Base-by-base conservation (phyloP, 2,329 filamentous ascomycete genomes). In the Myriosclerotinia scirpicola region DNA sequence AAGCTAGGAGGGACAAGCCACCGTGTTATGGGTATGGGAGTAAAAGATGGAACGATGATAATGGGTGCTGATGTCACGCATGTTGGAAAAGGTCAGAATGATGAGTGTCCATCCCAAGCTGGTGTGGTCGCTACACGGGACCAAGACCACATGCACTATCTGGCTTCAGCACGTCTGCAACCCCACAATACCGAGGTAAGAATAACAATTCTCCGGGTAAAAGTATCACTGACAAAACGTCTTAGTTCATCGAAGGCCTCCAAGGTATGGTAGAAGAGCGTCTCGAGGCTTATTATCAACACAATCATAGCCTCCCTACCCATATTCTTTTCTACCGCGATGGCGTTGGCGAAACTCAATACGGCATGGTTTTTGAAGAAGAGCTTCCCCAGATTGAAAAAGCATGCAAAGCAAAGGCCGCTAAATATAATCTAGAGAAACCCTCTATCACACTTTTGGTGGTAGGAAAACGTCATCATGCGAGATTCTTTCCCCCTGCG, bases 1-100 rank as follows among this genome's bases (percentile, higher is more conserved):
- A 95, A 94, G 76, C 80, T 87, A 20, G 89, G 54, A 56, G 90
- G 90, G 1, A 76, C 81, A 15, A 93, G 93, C 73, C 91, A 95
- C 75, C 77, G 77, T 15, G 79, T 96, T 5, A 34, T 34, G 2
- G 5, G 5, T 34, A 34, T 34, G 30, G 30, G 30, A 81, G 81
- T 1, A 80, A 91, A 0, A 81, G 87, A 42, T 84, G 87, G 86
- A 68, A 95, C 91, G 0, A 96, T 97, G 87, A 78, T 96, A 1
- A 85, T 94, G 7, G 92, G 93, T 0, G 89, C 93, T 71, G 93
- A 96, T 73, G 92, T 96, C 0, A 94, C 91, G 0, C 93, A 96
- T 71, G 92, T 92, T 0, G 93, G 91, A 36, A 84, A 85, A 0
- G 84, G 84, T 0, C 85, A 82, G 5, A 74, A 80, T 0, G 75